phyloP scores from a whole-genome alignment of 352 stramenopile genomes.

The Phytopythium ostracodes region DNA sequence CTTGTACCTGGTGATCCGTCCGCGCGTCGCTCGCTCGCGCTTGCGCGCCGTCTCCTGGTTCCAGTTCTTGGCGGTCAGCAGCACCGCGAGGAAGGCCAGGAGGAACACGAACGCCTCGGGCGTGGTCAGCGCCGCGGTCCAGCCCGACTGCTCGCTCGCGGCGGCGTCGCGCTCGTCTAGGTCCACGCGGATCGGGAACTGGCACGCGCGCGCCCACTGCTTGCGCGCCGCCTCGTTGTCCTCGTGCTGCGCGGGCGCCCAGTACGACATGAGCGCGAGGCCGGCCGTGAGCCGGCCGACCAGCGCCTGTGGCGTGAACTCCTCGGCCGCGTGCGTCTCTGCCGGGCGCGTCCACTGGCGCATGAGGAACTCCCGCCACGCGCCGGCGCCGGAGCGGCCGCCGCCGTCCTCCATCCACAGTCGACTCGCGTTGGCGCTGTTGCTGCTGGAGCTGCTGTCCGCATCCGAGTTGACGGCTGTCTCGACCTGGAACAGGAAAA shows the following conservation, averaged over 20 bases:
- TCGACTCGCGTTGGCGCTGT: conserved; percentile 8
- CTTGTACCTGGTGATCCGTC: background rate
- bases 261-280: conserved; percentile 19
- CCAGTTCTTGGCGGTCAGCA: conserved; percentile 10
- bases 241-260: background rate
- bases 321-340: conserved; percentile 22
- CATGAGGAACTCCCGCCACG: conserved; percentile 62
- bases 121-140: background rate
- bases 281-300: conserved; percentile 49
- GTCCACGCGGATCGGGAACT: background rate
- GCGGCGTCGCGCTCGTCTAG: background rate
- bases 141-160: background rate
- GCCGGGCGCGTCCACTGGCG: conserved; percentile 34
- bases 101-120: conserved; percentile 1
- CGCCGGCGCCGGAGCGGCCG: background rate
- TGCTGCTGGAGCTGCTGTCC: no score
- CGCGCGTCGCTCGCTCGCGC: conserved; percentile 1
- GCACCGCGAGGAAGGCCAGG: conserved; percentile 7
- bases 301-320: conserved; percentile 70
- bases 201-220: background rate
- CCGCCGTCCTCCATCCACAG: conserved; percentile 2
- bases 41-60: conserved; percentile 12
- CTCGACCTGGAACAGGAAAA: conserved; percentile 50
- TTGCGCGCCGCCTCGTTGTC: background rate
- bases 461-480: background rate